Percentiles rank a stretch among this genome's conserved stretches.
Conservation (phyloP, 768 basidiomycete species). For the Heimioporus sp. region DNA sequence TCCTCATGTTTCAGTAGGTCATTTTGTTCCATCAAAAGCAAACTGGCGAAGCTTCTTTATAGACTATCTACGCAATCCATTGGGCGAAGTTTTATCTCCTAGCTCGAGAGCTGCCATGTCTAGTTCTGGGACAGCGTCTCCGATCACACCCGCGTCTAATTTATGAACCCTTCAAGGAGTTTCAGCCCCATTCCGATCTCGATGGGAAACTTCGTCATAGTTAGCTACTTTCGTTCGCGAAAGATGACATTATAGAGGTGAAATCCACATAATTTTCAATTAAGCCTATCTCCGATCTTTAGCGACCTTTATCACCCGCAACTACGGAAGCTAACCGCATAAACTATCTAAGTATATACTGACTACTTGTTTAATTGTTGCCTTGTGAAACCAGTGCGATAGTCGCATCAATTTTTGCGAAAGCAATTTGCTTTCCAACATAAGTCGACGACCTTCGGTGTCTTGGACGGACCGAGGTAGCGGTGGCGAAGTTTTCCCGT, state of each 20-base stretch:
- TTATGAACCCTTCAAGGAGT: background rate
- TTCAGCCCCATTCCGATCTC: background rate
- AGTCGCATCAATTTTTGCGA: background rate
- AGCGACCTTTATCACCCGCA: background rate
- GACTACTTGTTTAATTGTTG: background rate
- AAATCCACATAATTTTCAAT: background rate
- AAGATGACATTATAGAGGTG: background rate
- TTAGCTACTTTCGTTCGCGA: slow-evolving; percentile 2
- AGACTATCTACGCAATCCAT: slow-evolving; percentile 59
- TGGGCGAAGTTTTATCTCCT: slow-evolving; percentile 46
- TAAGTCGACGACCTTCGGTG: background rate
- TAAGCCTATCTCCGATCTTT: background rate
- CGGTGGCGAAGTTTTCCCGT: too few relatives aligned
- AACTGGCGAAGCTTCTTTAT: slow-evolving; percentile 75
- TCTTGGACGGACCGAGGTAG: background rate
- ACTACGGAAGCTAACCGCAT: background rate
- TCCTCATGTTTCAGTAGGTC: slow-evolving; percentile 45
- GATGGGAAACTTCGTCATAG: background rate
- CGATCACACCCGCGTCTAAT: slow-evolving; percentile 22
- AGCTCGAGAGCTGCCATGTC: slow-evolving; percentile 29
- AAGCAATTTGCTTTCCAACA: background rate
- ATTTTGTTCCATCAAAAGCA: slow-evolving; percentile 79
- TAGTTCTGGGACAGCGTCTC: slow-evolving; percentile 49
- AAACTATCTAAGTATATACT: background rate
- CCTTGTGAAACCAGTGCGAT: background rate